Conservation (phyloP, 176 grass and related monocot species). For the Triticum monococcum region DNA sequence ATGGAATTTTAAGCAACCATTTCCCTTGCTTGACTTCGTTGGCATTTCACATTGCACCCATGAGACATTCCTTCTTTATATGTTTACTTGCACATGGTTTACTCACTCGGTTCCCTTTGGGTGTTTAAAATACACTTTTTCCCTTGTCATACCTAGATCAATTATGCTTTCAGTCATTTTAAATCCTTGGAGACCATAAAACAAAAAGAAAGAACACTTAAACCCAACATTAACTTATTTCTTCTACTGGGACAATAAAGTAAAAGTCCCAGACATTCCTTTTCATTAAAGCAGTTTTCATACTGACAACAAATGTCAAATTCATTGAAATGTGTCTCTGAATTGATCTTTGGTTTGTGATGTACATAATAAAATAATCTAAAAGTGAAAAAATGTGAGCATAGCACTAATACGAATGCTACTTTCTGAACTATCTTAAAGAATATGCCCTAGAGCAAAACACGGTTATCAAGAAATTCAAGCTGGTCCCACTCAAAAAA, state of each 20-base stretch:
- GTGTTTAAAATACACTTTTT: background rate
- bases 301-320: background rate
- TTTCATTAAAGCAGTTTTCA: background rate
- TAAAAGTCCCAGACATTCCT: background rate
- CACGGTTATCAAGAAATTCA: background rate
- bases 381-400: background rate
- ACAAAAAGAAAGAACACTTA: background rate
- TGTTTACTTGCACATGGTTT: background rate
- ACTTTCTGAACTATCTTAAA: background rate
- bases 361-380: background rate
- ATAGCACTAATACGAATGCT: background rate
- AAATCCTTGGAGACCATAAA: background rate
- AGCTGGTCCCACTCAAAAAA: background rate
- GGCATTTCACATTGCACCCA: background rate
- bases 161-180: background rate
- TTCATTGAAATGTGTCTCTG: background rate
- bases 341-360: background rate
- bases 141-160: background rate
- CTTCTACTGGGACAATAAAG: conserved; percentile 1
- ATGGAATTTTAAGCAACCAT: background rate
- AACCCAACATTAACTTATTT: background rate
- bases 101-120: background rate
- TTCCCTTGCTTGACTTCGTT: background rate
- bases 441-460: conserved; percentile 4
- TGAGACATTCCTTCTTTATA: background rate